Evolutionary conservation across 345 rosid genomes (phyloP).

Genomic region (Capsella bursapastoris): DNA sequence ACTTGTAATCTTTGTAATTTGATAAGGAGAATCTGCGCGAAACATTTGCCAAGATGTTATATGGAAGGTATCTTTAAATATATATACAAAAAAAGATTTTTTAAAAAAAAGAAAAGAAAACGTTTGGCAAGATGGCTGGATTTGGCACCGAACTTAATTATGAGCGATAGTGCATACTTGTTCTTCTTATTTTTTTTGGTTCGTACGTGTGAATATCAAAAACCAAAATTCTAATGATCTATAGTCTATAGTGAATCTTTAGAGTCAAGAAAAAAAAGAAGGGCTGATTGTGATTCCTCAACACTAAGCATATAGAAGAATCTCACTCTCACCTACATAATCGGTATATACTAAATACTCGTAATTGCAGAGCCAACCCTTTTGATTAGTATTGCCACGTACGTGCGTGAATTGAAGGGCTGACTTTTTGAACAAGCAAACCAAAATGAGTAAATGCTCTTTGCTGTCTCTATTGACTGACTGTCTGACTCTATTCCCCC

Average conservation of each 20-base stretch:
- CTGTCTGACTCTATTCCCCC: constrained; percentile 49
- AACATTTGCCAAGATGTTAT: not conserved
- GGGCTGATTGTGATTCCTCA: constrained; percentile 10
- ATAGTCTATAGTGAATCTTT: not conserved
- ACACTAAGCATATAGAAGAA: constrained; percentile 4
- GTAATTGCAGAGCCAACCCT: constrained; percentile 25
- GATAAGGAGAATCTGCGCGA: not conserved
- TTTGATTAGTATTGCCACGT: constrained; percentile 36
- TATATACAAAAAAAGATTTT: too few species aligned
- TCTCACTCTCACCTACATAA: constrained; percentile 28
- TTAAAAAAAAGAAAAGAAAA: not conserved
- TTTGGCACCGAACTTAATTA: not conserved
- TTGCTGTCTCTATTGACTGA: constrained; percentile 56
- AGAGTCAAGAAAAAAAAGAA: not conserved
- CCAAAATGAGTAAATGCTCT: constrained; percentile 60
- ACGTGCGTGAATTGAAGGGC: constrained; percentile 37
- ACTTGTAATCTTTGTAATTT: not conserved
- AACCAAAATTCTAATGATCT: not conserved
- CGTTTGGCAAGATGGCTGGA: not conserved
- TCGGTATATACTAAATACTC: constrained; percentile 31
- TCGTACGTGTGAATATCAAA: not conserved
- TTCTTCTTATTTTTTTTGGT: not conserved
- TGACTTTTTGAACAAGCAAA: constrained; percentile 55
- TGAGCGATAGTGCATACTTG: not conserved
- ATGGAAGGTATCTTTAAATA: too few species aligned